Evolutionary conservation across 148 eudicot genomes (phyloP).

Genomic region (Talinum fruticosum): DNA sequence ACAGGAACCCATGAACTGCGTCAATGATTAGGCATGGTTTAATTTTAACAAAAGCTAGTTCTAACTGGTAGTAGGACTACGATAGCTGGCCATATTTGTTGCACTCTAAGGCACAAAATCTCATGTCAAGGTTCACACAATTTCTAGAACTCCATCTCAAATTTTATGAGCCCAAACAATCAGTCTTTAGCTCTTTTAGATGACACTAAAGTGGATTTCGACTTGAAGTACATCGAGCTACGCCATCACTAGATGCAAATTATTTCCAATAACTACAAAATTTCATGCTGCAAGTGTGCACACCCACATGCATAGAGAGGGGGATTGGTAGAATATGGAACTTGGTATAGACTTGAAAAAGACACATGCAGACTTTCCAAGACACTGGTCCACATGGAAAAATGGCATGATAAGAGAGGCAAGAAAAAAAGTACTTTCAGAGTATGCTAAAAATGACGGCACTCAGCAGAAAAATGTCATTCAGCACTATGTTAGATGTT

Average conservation of each 20-base stretch:
- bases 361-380: background rate
- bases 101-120: background rate
- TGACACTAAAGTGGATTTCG: background rate
- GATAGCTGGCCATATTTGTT: background rate
- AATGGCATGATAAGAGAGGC: background rate
- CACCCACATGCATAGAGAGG: too few relatives aligned
- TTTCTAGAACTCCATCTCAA: background rate
- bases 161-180: background rate
- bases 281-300: too few relatives aligned
- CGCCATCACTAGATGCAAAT: background rate
- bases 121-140: background rate
- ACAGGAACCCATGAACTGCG: too few relatives aligned
- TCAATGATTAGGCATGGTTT: too few relatives aligned
- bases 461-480: too few relatives aligned
- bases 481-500: too few relatives aligned
- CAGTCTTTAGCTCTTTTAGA: background rate
- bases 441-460: background rate
- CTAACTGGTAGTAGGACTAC: background rate
- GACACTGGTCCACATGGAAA: background rate
- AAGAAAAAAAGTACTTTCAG: background rate
- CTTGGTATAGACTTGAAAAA: background rate
- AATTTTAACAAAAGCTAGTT: too few relatives aligned
- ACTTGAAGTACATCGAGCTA: background rate
- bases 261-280: too few relatives aligned
- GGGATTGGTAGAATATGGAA: background rate